Evolutionary conservation across 2,329 filamentous ascomycete species (phyloP), one percentile per base, ranked within the genome.

Genomic region (Ceratocystiopsis minuta): DNA sequence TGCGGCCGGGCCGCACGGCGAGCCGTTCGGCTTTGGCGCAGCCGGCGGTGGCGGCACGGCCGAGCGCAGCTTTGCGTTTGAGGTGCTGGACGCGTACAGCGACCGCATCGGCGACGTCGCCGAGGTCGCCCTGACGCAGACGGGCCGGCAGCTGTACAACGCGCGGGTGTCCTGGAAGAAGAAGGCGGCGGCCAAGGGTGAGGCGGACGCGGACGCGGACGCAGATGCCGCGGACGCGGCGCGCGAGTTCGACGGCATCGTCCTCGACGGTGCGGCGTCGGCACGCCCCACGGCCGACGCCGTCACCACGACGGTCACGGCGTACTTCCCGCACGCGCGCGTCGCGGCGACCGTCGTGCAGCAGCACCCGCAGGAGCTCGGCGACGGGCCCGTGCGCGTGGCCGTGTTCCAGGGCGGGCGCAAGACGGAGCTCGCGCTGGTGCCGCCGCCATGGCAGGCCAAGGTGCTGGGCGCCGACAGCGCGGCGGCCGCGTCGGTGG

Each of bases 271-370:
- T 2, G 51, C 40, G 47, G 52, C 48, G 51, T 46, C 45, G 16
- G 16, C 6, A 2, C 17, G 38, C 5, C 41, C 38, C 11, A 45
- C 41, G 4, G n/a, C 42, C 20, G 41, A 37, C 11, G 38, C 42
- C 2, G 31, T 49, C 2, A 61, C 56, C 44, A 54, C 55, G 6
- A 54, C 45, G 5, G 56, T 92, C 16, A 77, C 75, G 15, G 78
- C 79, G 0, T 92, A 85, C 60, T 96, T 87, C 60, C 80, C 85
- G 0, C 70, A 79, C 46, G 81, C 86, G 6, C 74, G 88, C 28
- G 68, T 94, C 34, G 72, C 80, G 36, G 83, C 84, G 3, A 90
- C 83, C 0, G 67, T 96, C 10, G 73, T 96, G 1, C 64, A 65
- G 36, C 65, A 72, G 47, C 36, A 38, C n/a, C 39, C 43, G 10